Base-by-base conservation (phyloP, 192 early-diverging fungal species). In the Linnemannia zychae region DNA sequence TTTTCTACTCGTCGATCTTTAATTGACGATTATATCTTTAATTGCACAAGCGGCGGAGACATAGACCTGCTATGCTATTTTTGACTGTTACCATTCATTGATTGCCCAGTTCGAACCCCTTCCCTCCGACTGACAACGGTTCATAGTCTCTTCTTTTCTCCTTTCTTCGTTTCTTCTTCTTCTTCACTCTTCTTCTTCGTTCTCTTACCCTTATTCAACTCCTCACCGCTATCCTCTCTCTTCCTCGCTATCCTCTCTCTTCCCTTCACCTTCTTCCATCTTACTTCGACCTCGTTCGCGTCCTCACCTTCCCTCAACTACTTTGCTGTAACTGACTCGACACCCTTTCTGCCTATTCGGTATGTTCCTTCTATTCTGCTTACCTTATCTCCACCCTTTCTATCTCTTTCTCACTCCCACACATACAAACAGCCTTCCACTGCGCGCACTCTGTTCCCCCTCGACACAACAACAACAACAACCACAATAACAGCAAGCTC, bases 11-110 rank as follows among this genome's bases (percentile, higher is more conserved):
- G 57, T 12, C 28, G 24, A 63, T 31, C 57, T 63, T 13, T 63
- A 63, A 63, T 63, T 63, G 57, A 63, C 57, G 28, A 33, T 1
- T 9, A 12, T 20, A 31, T 70, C 22, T 67, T 9, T 74, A 44
- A 63, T 44, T 74, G 72, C 72, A 74, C 37, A 74, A 2, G 20
- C 28, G 15, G 28, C 57, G 11, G 57, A 63, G 57, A 33, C 57
- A 16, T 2, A 11, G 40, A 9, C 40, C 3, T 9, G 40, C n/a
- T n/a, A 44, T 44, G n/a, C 47, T 50, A 47, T 47, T 72, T 50
- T 47, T 33, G 50, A 72, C 31, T 52, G 71, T 40, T 34, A 44
- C 40, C 31, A 17, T 49, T 31, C 11, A 46, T 52, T 28, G 47
- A 49, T 34, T 73, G 49, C 33, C 72, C 57, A 63, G 15, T 63